Percentiles rank a stretch among this genome's conserved stretches.
Evolutionary conservation across 805 yeast genomes (phyloP).

Genomic region (Starmerella sirachaensis): DNA sequence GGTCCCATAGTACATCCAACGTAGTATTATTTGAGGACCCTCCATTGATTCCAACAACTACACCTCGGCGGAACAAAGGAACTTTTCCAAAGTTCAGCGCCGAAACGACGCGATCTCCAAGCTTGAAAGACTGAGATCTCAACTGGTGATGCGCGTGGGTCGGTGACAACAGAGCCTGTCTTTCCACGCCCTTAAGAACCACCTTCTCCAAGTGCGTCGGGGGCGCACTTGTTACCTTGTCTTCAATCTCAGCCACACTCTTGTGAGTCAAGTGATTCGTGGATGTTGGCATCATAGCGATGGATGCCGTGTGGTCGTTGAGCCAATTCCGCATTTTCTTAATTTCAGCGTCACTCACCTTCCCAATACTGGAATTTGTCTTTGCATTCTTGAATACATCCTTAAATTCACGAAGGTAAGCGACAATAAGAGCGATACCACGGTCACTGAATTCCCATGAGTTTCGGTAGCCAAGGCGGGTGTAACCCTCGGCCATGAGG

Average conservation of each 20-base stretch:
- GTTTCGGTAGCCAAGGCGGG: slow-evolving; percentile 48
- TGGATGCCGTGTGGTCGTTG: slow-evolving; percentile 32
- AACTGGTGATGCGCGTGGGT: slow-evolving; percentile 57
- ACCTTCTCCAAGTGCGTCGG: slow-evolving; percentile 36
- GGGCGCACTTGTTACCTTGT: slow-evolving; percentile 11
- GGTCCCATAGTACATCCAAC: slow-evolving; percentile 73
- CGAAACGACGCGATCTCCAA: slow-evolving; percentile 85
- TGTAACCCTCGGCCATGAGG: slow-evolving; percentile 77
- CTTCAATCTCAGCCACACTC: slow-evolving; percentile 58
- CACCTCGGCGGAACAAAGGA: slow-evolving; percentile 77
- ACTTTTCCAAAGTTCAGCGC: slow-evolving; percentile 82
- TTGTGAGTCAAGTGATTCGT: slow-evolving; percentile 64
- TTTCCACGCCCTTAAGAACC: slow-evolving; percentile 67
- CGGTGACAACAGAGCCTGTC: slow-evolving; percentile 70
- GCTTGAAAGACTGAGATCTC: slow-evolving; percentile 59
- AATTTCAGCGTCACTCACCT: slow-evolving; percentile 22
- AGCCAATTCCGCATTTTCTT: slow-evolving; percentile 35
- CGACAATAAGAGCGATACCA: slow-evolving; percentile 54
- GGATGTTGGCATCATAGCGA: slow-evolving; percentile 58
- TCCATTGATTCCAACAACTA: slow-evolving; percentile 58
- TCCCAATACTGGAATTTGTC: not conserved
- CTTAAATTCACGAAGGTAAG: slow-evolving; percentile 53
- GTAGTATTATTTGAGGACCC: slow-evolving; percentile 33
- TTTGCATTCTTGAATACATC: slow-evolving; percentile 20
- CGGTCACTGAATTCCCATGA: slow-evolving; percentile 72